Evolutionary conservation across 805 yeast genomes (phyloP).

Genomic region (Metschnikowia dekortorum): DNA sequence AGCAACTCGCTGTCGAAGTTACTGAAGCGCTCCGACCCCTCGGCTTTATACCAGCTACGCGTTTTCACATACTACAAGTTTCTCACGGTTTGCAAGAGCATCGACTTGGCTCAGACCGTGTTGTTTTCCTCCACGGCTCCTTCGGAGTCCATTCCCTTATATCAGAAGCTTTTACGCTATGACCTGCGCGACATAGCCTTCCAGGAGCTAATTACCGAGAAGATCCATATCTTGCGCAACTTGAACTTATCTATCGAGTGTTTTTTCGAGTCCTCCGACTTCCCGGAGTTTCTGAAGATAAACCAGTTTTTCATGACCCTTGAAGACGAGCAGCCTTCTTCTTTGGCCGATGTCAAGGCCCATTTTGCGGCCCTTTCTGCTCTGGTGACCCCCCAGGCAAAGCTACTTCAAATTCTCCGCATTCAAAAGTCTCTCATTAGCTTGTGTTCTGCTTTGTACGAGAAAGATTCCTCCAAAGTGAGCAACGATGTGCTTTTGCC

Average conservation of each 20-base stretch:
- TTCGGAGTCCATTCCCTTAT: slow-evolving; percentile 28
- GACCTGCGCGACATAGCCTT: slow-evolving; percentile 34
- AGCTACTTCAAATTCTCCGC: slow-evolving; percentile 25
- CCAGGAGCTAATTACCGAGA: slow-evolving; percentile 34
- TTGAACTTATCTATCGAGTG: slow-evolving; percentile 25
- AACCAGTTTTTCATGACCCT: slow-evolving; percentile 12
- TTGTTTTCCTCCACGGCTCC: slow-evolving; percentile 24
- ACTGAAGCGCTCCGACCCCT: slow-evolving; percentile 32
- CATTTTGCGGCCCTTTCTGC: slow-evolving; percentile 17
- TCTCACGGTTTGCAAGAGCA: slow-evolving; percentile 27
- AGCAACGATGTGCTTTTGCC: slow-evolving; percentile 41
- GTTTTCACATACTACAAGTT: slow-evolving; percentile 41
- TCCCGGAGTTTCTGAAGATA: slow-evolving; percentile 7
- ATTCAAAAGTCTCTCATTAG: slow-evolving; percentile 30
- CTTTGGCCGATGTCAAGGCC: slow-evolving; percentile 17
- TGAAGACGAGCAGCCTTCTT: slow-evolving; percentile 7
- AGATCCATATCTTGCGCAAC: slow-evolving; percentile 23
- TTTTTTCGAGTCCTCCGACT: slow-evolving; percentile 25
- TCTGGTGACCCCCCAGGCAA: slow-evolving; percentile 30
- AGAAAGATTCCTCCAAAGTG: slow-evolving; percentile 19
- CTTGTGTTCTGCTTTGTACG: slow-evolving; percentile 14
- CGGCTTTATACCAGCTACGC: slow-evolving; percentile 36
- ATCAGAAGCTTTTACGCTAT: slow-evolving; percentile 37
- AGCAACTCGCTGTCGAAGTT: slow-evolving; percentile 30
- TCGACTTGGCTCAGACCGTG: slow-evolving; percentile 31